Percentiles rank a stretch among this genome's conserved stretches.
phyloP scores from a whole-genome alignment of 1,284 basidiomycete genomes.

The Golubevia pallescens region DNA sequence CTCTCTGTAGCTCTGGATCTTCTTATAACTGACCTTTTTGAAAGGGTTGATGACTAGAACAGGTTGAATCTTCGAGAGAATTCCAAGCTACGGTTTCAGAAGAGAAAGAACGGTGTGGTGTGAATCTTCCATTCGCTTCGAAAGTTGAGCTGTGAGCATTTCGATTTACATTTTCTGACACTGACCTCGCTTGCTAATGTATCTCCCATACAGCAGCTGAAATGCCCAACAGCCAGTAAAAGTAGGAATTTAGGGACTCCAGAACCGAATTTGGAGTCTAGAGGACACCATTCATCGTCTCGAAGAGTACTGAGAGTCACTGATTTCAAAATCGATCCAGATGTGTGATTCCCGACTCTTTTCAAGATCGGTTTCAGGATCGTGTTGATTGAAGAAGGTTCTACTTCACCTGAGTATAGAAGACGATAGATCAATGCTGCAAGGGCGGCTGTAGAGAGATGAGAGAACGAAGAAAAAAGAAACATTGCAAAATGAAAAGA shows the following conservation, averaged over 20 bases:
- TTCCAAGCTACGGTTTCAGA: slow-evolving; percentile 34
- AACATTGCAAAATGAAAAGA: not conserved
- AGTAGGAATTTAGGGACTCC: slow-evolving; percentile 14
- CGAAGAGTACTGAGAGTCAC: slow-evolving; percentile 4
- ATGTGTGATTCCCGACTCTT: not conserved
- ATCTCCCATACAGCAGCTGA: slow-evolving; percentile 50
- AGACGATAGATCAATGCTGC: slow-evolving; percentile 12
- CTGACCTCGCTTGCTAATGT: slow-evolving; percentile 37
- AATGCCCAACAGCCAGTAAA: slow-evolving; percentile 35
- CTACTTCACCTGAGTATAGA: slow-evolving; percentile 8
- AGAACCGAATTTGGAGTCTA: slow-evolving; percentile 12
- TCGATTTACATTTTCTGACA: not conserved
- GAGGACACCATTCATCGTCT: slow-evolving; percentile 3
- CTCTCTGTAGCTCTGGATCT: too few relatives aligned
- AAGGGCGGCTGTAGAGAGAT: slow-evolving; percentile 11
- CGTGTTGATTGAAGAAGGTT: not conserved
- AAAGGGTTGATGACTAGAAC: slow-evolving; percentile 18
- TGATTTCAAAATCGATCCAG: not conserved
- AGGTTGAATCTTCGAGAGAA: slow-evolving; percentile 25
- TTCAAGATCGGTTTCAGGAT: not conserved
- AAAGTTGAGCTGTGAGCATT: too few relatives aligned
- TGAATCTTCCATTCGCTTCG: too few relatives aligned
- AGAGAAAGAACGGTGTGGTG: too few relatives aligned
- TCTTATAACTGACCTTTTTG: not conserved
- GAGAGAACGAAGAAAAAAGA: not conserved